Evolutionary conservation across 2,329 filamentous ascomycete species (phyloP).

Genomic region (Botrytis porri): DNA sequence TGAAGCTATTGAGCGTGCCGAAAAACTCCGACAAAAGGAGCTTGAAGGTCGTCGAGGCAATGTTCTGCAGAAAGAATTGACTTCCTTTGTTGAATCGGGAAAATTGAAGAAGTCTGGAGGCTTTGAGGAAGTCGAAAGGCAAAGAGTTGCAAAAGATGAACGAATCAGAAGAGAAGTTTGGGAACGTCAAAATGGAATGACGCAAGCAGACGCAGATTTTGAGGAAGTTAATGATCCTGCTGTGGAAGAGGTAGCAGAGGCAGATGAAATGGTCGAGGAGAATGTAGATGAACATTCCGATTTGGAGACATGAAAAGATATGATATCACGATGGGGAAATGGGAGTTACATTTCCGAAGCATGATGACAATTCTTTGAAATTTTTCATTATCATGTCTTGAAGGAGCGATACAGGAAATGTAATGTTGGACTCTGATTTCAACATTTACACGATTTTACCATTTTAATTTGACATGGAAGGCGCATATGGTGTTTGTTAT

Average conservation of each 20-base stretch:
- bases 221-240: constrained; percentile 1
- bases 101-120: constrained; percentile 95
- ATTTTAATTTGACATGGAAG: not conserved
- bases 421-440: not conserved
- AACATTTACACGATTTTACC: not conserved
- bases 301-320: constrained; percentile 9
- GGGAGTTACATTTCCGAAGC: not conserved
- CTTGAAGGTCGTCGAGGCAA: constrained; percentile 70
- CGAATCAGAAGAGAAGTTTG: constrained; percentile 76
- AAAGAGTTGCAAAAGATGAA: constrained; percentile 82
- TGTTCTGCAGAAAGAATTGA: constrained; percentile 77
- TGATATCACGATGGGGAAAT: constrained; percentile 9
- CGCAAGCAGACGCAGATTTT: constrained; percentile 31
- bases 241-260: constrained; percentile 3
- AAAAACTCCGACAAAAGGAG: constrained; percentile 86
- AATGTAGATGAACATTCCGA: not conserved
- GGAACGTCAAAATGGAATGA: constrained; percentile 60
- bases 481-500: not conserved
- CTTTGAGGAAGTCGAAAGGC: constrained; percentile 87
- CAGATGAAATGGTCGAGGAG: not conserved
- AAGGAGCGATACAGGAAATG: not conserved
- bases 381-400: not conserved
- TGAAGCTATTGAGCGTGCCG: constrained; percentile 95
- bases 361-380: not conserved
- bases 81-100: constrained; percentile 80